phyloP scores from a whole-genome alignment of 2,329 filamentous ascomycete species.

The Aspergillus costaricaensis region DNA sequence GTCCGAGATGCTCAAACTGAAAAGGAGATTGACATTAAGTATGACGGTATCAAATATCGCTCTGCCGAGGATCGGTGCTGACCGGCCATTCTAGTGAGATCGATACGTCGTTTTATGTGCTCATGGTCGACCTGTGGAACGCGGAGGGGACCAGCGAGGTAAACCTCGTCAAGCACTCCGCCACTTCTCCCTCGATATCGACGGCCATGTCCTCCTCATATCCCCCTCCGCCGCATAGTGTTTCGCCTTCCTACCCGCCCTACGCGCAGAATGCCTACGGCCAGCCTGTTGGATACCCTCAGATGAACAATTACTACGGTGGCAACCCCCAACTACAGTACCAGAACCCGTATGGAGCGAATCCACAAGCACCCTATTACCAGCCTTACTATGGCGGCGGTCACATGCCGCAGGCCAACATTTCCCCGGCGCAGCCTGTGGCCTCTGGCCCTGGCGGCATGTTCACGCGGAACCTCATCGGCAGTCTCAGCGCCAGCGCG shows the following conservation, averaged over 20 bases:
- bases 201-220: slow-evolving; percentile 79
- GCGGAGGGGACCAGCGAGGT: slow-evolving; percentile 63
- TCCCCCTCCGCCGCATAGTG: slow-evolving; percentile 50
- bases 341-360: slow-evolving; percentile 35
- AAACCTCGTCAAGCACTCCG: slow-evolving; percentile 68
- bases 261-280: slow-evolving; percentile 45
- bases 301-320: slow-evolving; percentile 40
- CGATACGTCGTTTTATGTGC: slow-evolving; percentile 67
- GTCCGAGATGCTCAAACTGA: slow-evolving; percentile 74
- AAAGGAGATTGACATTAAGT: slow-evolving; percentile 83
- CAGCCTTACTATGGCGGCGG: slow-evolving; percentile 35
- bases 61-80: slow-evolving; percentile 8
- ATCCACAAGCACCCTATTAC: slow-evolving; percentile 35
- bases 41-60: slow-evolving; percentile 37
- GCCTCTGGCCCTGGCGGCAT: slow-evolving; percentile 67
- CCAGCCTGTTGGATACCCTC: slow-evolving; percentile 40
- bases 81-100: slow-evolving; percentile 59
- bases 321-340: slow-evolving; percentile 36
- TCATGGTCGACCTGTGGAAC: slow-evolving; percentile 70
- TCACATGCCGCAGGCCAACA: slow-evolving; percentile 36
- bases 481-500: slow-evolving; percentile 84
- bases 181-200: slow-evolving; percentile 73
- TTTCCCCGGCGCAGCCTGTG: slow-evolving; percentile 40
- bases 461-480: slow-evolving; percentile 94
- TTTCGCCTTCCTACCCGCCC: slow-evolving; percentile 38